phyloP scores from a whole-genome alignment of 805 yeast species.

The Candida arabinofermentans region DNA sequence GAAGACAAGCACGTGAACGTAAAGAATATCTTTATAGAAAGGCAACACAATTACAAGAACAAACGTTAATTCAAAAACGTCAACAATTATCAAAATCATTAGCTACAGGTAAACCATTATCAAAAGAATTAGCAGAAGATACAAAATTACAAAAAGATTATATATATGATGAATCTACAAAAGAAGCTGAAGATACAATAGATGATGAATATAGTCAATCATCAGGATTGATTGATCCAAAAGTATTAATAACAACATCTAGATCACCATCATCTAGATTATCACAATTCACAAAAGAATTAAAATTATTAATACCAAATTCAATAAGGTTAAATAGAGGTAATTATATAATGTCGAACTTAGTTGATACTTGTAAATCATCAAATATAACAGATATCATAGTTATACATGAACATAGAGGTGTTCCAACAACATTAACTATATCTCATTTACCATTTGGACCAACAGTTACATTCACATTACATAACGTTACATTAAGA shows the following conservation, averaged over 20 bases:
- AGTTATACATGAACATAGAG: constrained; percentile 92
- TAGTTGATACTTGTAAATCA: constrained; percentile 74
- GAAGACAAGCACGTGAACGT: constrained; percentile 95
- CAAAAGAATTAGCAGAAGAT: constrained; percentile 90
- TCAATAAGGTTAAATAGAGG: constrained; percentile 90
- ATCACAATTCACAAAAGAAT: constrained; percentile 89
- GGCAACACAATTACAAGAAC: constrained; percentile 86
- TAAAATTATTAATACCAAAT: constrained; percentile 85
- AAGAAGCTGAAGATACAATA: constrained; percentile 38
- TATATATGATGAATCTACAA: constrained; percentile 79
- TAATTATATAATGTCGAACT: constrained; percentile 77
- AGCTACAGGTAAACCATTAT: constrained; percentile 86
- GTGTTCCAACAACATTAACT: constrained; percentile 93
- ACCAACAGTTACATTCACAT: constrained; percentile 89
- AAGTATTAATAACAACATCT: constrained; percentile 87
- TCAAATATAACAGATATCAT: constrained; percentile 82
- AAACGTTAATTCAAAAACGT: constrained; percentile 78
- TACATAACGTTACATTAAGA: constrained; percentile 90
- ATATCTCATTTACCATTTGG: constrained; percentile 97
- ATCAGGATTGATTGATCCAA: constrained; percentile 87
- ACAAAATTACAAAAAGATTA: constrained; percentile 73
- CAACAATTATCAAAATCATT: constrained; percentile 82
- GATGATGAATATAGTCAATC: constrained; percentile 91
- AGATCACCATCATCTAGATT: constrained; percentile 84
- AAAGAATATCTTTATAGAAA: constrained; percentile 88